These are phyloP conservation scores for Candida schatavii DNA, from an alignment of 805 yeast species.

Conservation along the genomic window DNA sequence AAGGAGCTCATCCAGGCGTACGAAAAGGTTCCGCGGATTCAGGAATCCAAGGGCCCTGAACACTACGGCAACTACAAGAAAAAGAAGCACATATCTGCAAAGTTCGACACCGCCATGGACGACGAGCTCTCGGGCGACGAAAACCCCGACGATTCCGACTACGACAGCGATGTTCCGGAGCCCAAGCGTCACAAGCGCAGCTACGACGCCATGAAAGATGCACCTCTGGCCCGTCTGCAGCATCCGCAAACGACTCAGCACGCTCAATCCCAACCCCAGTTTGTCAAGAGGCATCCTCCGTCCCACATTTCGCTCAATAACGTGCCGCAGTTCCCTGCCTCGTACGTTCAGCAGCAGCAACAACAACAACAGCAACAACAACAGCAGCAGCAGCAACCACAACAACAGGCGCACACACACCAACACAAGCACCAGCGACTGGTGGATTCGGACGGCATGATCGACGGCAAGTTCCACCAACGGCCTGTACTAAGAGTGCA, in stretches of 20 bases:
- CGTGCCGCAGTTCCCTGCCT: conserved; percentile 15
- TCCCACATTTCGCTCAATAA: conserved; percentile 17
- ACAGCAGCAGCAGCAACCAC: conserved; percentile 10
- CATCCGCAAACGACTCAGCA: neutral
- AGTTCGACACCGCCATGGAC: conserved; percentile 9
- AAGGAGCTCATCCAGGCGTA: conserved; percentile 24
- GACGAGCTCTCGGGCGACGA: conserved; percentile 18
- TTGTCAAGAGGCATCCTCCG: conserved; percentile 11
- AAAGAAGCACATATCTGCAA: conserved; percentile 21
- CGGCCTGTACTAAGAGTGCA: conserved; percentile 64
- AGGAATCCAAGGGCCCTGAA: conserved; percentile 62
- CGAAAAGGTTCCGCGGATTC: conserved; percentile 25
- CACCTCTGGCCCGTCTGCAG: too few species aligned
- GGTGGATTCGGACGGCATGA: conserved; percentile 4
- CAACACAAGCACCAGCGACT: neutral
- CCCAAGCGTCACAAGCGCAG: conserved; percentile 29
- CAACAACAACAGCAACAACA: conserved; percentile 12
- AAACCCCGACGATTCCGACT: conserved; percentile 27
- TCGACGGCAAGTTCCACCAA: conserved; percentile 18
- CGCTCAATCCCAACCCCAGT: conserved; percentile 1
- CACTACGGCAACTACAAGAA: conserved; percentile 63
- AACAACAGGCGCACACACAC: neutral
- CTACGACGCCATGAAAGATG: neutral
- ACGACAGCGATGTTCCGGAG: conserved; percentile 32
- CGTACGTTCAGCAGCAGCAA: neutral